Evolutionary conservation across 2,329 filamentous ascomycete genomes (phyloP).

Genomic region (Pseudocercospora ulei): DNA sequence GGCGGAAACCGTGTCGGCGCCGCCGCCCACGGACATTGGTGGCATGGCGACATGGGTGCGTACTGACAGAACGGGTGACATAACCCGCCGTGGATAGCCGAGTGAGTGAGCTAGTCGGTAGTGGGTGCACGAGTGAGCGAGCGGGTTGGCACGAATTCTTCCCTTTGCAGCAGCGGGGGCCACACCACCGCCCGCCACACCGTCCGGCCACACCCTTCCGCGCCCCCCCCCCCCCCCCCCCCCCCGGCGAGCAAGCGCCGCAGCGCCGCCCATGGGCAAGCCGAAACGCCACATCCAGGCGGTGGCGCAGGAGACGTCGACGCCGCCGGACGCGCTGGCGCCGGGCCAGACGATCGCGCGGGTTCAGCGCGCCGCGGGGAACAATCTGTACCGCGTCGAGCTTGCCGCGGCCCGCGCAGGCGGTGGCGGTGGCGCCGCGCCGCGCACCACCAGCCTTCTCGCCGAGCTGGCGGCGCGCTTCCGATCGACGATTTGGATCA

Average conservation of each 20-base stretch:
- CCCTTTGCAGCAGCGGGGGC: too few relatives aligned
- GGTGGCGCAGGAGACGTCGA: conserved; percentile 62
- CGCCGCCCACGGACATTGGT: too few relatives aligned
- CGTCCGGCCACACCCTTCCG: too few relatives aligned
- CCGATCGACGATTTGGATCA: conserved; percentile 88
- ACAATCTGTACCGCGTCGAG: conserved; percentile 75
- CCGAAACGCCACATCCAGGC: conserved; percentile 69
- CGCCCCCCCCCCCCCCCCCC: not conserved
- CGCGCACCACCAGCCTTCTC: conserved; percentile 47
- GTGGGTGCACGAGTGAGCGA: too few relatives aligned
- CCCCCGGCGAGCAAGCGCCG: not conserved
- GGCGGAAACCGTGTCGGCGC: too few relatives aligned
- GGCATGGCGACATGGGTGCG: too few relatives aligned
- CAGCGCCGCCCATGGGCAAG: conserved; percentile 49
- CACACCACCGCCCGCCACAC: too few relatives aligned
- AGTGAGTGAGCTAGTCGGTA: too few relatives aligned
- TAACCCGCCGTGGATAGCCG: too few relatives aligned
- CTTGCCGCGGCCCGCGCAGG: conserved; percentile 53
- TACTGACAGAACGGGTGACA: too few relatives aligned
- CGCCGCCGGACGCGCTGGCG: conserved; percentile 47
- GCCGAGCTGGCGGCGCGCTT: conserved; percentile 78
- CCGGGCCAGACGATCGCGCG: conserved; percentile 58
- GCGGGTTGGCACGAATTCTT: too few relatives aligned
- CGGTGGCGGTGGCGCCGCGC: too few relatives aligned
- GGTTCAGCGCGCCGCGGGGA: conserved; percentile 73